Base-by-base conservation (phyloP, 2,329 filamentous ascomycete species). In the Aureobasidium lini region DNA sequence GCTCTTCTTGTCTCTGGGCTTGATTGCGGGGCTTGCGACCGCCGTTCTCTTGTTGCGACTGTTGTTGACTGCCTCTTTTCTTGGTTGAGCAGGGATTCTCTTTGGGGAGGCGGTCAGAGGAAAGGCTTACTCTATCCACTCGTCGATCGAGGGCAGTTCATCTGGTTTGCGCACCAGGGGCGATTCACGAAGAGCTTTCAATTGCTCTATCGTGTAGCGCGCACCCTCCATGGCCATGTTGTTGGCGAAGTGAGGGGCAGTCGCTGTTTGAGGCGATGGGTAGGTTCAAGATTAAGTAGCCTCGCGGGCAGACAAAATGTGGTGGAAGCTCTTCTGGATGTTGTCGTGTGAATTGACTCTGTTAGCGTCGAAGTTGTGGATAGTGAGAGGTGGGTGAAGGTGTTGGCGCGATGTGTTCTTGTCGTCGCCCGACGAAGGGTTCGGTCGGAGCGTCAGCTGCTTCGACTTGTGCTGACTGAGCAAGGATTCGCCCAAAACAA, bases 121-220 rank as follows among this genome's bases (percentile, higher is more conserved):
- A 40, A 43, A 32, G 64, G 70, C 73, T 65, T 75, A 95, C 88
- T 93, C 91, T 90, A 96, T 95, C 92, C 92, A 97, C 79, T 95
- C 90, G 76, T 95, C 90, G 64, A 87, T 83, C 29, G 90, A 88
- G 64, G 91, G 92, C 47, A 96, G 81, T 64, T 81, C 83, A 64
- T 86, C 78, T 48, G 93, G 93, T 75, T 89, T 95, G 67, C 82
- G 78, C 69, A 91, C 91, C 72, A 96, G 79, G 65, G 91, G 91
- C 64, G 93, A 96, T 62, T 87, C 80, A 74, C 87, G 84, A 68
- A 97, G 79, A 72, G 81, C 80, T 68, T 90, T 78, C 66, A 97
- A 80, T 75, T 88, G 82, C 64, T 92, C 89, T 73, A 83, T 80
- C 63, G 88, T 82, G 74, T 96, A 96, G 78, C 84, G 82, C 69